Evolutionary conservation across 164 flowering plant genomes (phyloP).

Genomic region (Malania oleifera): DNA sequence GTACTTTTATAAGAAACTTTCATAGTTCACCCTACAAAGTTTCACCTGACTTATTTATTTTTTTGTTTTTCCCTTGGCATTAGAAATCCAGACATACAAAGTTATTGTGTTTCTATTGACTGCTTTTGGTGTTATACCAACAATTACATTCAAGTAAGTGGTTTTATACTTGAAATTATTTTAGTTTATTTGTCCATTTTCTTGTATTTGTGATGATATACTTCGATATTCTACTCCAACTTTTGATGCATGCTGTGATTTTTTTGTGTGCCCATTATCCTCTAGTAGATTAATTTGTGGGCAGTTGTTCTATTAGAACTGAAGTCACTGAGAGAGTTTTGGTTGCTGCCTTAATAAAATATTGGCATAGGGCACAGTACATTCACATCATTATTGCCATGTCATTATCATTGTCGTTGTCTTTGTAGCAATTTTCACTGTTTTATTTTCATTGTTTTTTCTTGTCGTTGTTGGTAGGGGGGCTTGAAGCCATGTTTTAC

Average conservation of each 20-base stretch:
- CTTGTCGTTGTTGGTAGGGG: background rate
- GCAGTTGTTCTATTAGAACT: background rate
- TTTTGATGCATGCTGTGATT: background rate
- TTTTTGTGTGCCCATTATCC: background rate
- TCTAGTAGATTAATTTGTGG: background rate
- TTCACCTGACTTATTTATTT: background rate
- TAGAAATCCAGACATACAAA: slow-evolving; percentile 56
- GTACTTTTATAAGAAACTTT: no score
- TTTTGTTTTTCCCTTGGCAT: slow-evolving; percentile 7
- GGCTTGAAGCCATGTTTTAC: background rate
- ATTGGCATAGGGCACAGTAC: no score
- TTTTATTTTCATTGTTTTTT: background rate
- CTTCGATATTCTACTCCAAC: background rate
- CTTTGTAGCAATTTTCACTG: background rate
- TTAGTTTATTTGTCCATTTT: background rate
- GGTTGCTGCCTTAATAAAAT: background rate
- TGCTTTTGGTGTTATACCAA: slow-evolving; percentile 71
- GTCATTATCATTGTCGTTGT: no score
- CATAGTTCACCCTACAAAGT: background rate
- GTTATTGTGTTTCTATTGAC: slow-evolving; percentile 54
- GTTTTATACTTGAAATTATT: slow-evolving; percentile 1
- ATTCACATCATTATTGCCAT: no score
- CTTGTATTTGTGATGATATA: background rate
- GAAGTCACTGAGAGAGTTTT: background rate
- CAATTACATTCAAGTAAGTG: slow-evolving; percentile 77